A percentile compares a stretch with the other conserved stretches of the same genome.
phyloP scores from a whole-genome alignment of 371 early-diverging fungal genomes.

The Mucor velutinosus region DNA sequence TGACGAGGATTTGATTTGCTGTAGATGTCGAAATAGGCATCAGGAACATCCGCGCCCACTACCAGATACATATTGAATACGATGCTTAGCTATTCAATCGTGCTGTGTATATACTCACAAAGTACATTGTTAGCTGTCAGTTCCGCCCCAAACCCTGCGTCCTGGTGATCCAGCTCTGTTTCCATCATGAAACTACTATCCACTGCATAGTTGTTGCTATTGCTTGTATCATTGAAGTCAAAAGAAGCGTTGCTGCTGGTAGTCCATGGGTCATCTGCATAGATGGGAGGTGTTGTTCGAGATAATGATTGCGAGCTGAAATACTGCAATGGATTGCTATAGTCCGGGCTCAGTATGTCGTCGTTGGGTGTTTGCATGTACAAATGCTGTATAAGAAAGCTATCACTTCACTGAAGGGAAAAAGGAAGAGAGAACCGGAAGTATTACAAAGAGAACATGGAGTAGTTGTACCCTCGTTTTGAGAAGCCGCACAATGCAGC shows the following conservation, averaged over 20 bases:
- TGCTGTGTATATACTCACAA: constrained; percentile 1
- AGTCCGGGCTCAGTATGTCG: constrained; percentile 17
- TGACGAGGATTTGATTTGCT: constrained; percentile 5
- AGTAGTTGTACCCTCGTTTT: background rate
- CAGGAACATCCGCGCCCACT: constrained; percentile 23
- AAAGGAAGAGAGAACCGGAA: constrained; percentile 2
- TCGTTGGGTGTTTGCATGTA: constrained; percentile 9
- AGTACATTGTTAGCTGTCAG: constrained; percentile 13
- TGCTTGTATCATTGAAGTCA: background rate
- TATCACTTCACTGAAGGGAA: background rate
- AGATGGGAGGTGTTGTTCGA: constrained; percentile 7
- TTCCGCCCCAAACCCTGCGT: background rate
- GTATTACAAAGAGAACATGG: constrained; percentile 1
- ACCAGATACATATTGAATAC: background rate
- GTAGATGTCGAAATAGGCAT: constrained; percentile 14
- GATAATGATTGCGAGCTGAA: background rate
- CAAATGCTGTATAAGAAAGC: background rate
- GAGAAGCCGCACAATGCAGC: background rate
- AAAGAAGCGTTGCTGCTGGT: background rate
- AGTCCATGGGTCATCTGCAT: constrained; percentile 27
- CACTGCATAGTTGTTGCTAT: background rate
- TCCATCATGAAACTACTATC: background rate
- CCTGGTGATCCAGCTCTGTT: background rate
- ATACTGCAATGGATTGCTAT: constrained; percentile 10
- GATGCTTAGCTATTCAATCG: background rate